Base-by-base conservation (phyloP, 768 basidiomycete species). In the Boletus rufocinnamomeus region DNA sequence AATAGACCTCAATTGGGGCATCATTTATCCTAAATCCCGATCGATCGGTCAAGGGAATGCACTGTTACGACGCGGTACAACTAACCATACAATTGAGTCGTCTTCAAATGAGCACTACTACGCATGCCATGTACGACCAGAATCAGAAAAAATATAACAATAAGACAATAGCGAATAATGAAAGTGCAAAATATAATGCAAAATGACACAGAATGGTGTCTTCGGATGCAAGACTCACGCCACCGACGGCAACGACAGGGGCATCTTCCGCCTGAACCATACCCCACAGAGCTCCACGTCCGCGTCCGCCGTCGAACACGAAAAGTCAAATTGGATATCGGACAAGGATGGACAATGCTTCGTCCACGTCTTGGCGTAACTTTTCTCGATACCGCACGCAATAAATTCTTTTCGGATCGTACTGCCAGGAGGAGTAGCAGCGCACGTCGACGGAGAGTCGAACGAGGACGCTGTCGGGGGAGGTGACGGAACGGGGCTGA, bases 311-410 rank as follows among this genome's bases (percentile, higher is more conserved):
- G 60, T 59, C 47, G 71, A 62, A 25, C 63, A 64, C 25, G 72
- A 68, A 63, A 74, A 72, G 46, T 64, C 65, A 30, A 72, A 72
- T n/a, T 66, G 72, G 19, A 72, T 63, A 38, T 72, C 66, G 13
- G 50, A 57, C 32, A 72, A 21, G 4, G 71, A 65, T 2, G 71
- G 65, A 50, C 71, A 72, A 9, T 60, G 46, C 2, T 58, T 66
- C 27, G 72, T 74, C 71, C 71, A 72, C 17, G 60, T 62, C 54
- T 61, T 66, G 14, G 71, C 71, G 7, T 72, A 70, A 14, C 40
- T 23, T 32, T 67, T 69, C 49, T 72, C 71, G 23, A 62, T 43
- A 1, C 59, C 50, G n/a, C 69, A 69, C 14, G 59, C 67, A 16
- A 74, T 60, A n/a, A 72, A 74, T 23, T 72, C 72, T 44, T 61